Conservation (phyloP, 352 stramenopile species). For the Phytophthora lateralis region DNA sequence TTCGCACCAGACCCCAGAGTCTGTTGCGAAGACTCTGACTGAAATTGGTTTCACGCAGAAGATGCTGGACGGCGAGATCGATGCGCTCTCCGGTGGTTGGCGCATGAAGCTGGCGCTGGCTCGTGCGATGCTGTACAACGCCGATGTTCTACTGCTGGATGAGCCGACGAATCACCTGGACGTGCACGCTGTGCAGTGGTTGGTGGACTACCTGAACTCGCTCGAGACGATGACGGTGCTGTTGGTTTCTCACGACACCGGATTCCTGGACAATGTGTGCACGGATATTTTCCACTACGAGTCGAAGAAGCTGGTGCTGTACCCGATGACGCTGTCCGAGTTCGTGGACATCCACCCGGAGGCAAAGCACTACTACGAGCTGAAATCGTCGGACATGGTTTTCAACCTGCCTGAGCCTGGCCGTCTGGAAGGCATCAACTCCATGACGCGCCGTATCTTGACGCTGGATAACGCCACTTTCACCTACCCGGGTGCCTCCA, state of each 20-base stretch:
- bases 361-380: slow-evolving; percentile 94
- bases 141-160: slow-evolving; percentile 95
- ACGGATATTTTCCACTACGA: slow-evolving; percentile 97
- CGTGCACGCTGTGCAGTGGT: slow-evolving; percentile 97
- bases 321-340: slow-evolving; percentile 86
- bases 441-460: slow-evolving; percentile 92
- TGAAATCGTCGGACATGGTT: slow-evolving; percentile 80
- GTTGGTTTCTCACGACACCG: slow-evolving; percentile 97
- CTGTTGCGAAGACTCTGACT: slow-evolving; percentile 79
- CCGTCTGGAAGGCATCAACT: slow-evolving; percentile 90
- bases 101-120: slow-evolving; percentile 97
- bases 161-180: slow-evolving; percentile 96
- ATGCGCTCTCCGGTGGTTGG: slow-evolving; percentile 94
- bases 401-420: slow-evolving; percentile 91
- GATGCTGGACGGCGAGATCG: slow-evolving; percentile 93
- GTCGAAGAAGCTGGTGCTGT: slow-evolving; percentile 95
- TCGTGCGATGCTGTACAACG: slow-evolving; percentile 94
- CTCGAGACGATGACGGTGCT: slow-evolving; percentile 95
- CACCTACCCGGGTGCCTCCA: slow-evolving; percentile 83
- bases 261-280: slow-evolving; percentile 97
- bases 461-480: slow-evolving; percentile 91
- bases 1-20: slow-evolving; percentile 69
- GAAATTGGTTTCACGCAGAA: slow-evolving; percentile 94
- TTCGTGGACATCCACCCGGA: slow-evolving; percentile 92
- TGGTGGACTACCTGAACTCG: slow-evolving; percentile 97